Percentiles rank a stretch among this genome's conserved stretches.
Conservation (phyloP, 2,329 filamentous ascomycete species). For the Phaeophleospora eucalypticola region DNA sequence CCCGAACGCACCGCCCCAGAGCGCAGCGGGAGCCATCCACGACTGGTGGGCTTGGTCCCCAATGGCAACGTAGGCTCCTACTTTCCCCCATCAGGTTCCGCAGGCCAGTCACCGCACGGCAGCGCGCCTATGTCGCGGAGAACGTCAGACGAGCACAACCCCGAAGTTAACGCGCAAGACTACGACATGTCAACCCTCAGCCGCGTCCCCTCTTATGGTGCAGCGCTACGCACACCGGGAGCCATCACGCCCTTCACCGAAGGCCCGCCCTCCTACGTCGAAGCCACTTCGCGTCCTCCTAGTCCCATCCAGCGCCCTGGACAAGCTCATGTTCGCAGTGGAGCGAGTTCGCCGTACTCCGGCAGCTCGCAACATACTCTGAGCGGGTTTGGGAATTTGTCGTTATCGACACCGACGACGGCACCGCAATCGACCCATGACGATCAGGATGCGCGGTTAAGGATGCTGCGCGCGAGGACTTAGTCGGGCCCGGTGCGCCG, state of each 20-base stretch:
- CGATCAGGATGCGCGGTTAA: slow-evolving; percentile 18
- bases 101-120: slow-evolving; percentile 24
- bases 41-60: background rate
- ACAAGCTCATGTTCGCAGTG: slow-evolving; percentile 25
- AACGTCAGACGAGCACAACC: slow-evolving; percentile 30
- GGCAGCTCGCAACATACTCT: slow-evolving; percentile 19
- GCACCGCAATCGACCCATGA: background rate
- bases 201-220: slow-evolving; percentile 50
- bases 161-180: slow-evolving; percentile 23
- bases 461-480: slow-evolving; percentile 24
- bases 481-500: slow-evolving; percentile 9
- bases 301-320: slow-evolving; percentile 25
- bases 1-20: too few relatives aligned
- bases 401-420: background rate
- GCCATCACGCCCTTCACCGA: slow-evolving; percentile 39
- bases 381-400: background rate
- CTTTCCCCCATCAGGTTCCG: slow-evolving; percentile 16
- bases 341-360: slow-evolving; percentile 23
- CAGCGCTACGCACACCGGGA: slow-evolving; percentile 44
- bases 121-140: slow-evolving; percentile 32
- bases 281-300: slow-evolving; percentile 43
- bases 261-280: slow-evolving; percentile 43
- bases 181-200: slow-evolving; percentile 47
- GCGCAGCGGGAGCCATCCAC: slow-evolving; percentile 12
- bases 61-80: slow-evolving; percentile 14